A percentile compares a stretch with the other conserved stretches of the same genome.
Evolutionary conservation across 176 grass and related monocot species (phyloP).

Genomic region (Carex myosuroides): DNA sequence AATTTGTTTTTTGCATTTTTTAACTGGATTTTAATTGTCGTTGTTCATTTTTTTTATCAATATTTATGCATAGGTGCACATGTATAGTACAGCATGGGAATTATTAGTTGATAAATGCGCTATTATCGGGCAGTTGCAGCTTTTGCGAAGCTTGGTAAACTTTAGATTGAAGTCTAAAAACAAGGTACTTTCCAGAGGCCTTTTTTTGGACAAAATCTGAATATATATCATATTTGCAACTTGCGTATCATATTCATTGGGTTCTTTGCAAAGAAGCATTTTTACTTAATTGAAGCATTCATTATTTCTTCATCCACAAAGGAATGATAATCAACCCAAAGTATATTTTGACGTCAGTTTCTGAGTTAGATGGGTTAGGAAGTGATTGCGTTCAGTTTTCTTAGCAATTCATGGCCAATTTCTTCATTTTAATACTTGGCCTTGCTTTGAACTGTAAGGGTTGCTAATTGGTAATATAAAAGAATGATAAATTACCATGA

Average conservation of each 20-base stretch:
- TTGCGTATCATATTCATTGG: background rate
- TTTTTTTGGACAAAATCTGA: background rate
- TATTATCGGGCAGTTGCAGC: slow-evolving; percentile 67
- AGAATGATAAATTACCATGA: background rate
- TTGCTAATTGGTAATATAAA: no score
- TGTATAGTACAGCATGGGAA: slow-evolving; percentile 39
- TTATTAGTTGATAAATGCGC: slow-evolving; percentile 46
- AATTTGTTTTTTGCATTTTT: background rate
- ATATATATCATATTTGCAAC: background rate
- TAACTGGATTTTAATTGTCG: background rate
- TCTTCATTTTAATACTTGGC: background rate
- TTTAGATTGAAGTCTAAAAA: slow-evolving; percentile 53
- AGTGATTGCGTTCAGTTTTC: background rate
- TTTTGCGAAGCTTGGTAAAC: slow-evolving; percentile 44
- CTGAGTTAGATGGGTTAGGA: background rate
- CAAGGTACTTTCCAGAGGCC: slow-evolving; percentile 34
- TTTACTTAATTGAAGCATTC: background rate
- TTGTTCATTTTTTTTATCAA: slow-evolving; percentile 14
- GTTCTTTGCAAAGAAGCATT: background rate
- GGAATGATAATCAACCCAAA: background rate
- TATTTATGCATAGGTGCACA: slow-evolving; percentile 37
- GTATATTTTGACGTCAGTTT: background rate
- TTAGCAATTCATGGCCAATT: no score
- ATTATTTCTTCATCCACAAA: background rate
- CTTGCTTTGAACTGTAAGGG: background rate